Evolutionary conservation across 2,329 filamentous ascomycete species (phyloP).

Genomic region (Mycocentrospora acerina): DNA sequence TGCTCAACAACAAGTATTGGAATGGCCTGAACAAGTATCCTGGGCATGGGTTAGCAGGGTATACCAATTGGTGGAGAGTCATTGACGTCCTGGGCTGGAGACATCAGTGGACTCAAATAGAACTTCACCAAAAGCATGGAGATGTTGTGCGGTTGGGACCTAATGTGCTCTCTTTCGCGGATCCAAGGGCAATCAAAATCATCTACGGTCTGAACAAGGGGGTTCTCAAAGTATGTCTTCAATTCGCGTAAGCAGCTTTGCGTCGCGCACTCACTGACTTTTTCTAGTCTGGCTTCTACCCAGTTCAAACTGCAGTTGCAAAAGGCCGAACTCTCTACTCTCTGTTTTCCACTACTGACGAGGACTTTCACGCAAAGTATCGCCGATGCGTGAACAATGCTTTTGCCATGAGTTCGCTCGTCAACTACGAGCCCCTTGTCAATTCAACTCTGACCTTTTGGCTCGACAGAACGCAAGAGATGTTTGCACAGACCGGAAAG

Average conservation of each 20-base stretch:
- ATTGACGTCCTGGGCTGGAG: slow-evolving; percentile 65
- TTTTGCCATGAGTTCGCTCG: slow-evolving; percentile 74
- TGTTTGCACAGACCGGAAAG: slow-evolving; percentile 44
- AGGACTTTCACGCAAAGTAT: slow-evolving; percentile 73
- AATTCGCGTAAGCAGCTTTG: neutral
- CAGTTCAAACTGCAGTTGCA: slow-evolving; percentile 72
- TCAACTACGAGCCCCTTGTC: slow-evolving; percentile 79
- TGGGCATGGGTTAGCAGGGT: slow-evolving; percentile 67
- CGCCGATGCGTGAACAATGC: slow-evolving; percentile 73
- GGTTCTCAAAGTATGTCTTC: slow-evolving; percentile 65
- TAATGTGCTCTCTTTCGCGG: slow-evolving; percentile 71
- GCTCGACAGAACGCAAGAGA: slow-evolving; percentile 53
- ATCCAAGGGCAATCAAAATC: slow-evolving; percentile 69
- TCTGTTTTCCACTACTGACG: slow-evolving; percentile 75
- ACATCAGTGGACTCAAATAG: slow-evolving; percentile 68
- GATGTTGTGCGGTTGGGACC: slow-evolving; percentile 75
- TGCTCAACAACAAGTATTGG: slow-evolving; percentile 51
- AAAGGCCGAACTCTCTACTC: slow-evolving; percentile 69
- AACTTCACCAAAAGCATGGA: slow-evolving; percentile 70
- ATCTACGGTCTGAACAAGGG: slow-evolving; percentile 86
- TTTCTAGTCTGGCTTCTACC: slow-evolving; percentile 72
- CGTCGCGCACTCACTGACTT: slow-evolving; percentile 2
- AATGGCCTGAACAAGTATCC: slow-evolving; percentile 70
- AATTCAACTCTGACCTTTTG: slow-evolving; percentile 74
- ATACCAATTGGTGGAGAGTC: slow-evolving; percentile 75